These are phyloP conservation scores for Calcarisporium arbuscula DNA, from an alignment of 2,329 filamentous ascomycete genomes.

Conservation along the genomic window DNA sequence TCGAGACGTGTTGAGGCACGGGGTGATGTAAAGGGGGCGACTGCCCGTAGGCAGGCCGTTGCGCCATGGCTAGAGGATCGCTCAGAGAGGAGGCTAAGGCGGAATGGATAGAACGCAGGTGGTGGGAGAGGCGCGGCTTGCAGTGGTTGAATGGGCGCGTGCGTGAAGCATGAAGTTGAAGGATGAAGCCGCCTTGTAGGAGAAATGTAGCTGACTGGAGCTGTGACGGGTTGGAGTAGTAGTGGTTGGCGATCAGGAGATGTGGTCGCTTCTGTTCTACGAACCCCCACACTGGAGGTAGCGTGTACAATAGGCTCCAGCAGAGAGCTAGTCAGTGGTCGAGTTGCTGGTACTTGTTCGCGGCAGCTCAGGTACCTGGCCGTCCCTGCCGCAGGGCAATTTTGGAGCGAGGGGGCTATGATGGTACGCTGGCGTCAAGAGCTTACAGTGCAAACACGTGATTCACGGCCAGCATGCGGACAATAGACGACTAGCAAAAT, in stretches of 20 bases:
- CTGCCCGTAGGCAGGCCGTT: slow-evolving; percentile 76
- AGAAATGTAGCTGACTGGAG: neutral
- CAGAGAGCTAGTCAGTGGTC: too few relatives aligned
- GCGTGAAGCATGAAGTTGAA: too few relatives aligned
- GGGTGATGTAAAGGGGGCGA: slow-evolving; percentile 95
- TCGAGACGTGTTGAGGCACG: slow-evolving; percentile 96
- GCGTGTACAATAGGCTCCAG: too few relatives aligned
- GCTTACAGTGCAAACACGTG: too few relatives aligned
- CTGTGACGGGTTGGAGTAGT: slow-evolving; percentile 2
- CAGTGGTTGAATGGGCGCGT: neutral
- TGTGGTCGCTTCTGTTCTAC: slow-evolving; percentile 24
- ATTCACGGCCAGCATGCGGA: too few relatives aligned
- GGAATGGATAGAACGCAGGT: slow-evolving; percentile 10
- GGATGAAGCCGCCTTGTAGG: too few relatives aligned
- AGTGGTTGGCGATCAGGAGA: slow-evolving; percentile 20
- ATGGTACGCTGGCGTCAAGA: too few relatives aligned
- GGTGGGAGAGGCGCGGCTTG: slow-evolving; percentile 1
- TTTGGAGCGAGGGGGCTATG: too few relatives aligned
- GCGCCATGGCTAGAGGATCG: slow-evolving; percentile 51
- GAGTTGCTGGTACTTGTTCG: too few relatives aligned
- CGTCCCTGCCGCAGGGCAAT: too few relatives aligned
- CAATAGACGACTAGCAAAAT: too few relatives aligned
- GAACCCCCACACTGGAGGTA: neutral
- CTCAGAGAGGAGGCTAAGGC: slow-evolving; percentile 10
- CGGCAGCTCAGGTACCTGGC: too few relatives aligned